These are phyloP conservation scores for Plantago major DNA, from an alignment of 257 asterid species.

Conservation along the genomic window DNA sequence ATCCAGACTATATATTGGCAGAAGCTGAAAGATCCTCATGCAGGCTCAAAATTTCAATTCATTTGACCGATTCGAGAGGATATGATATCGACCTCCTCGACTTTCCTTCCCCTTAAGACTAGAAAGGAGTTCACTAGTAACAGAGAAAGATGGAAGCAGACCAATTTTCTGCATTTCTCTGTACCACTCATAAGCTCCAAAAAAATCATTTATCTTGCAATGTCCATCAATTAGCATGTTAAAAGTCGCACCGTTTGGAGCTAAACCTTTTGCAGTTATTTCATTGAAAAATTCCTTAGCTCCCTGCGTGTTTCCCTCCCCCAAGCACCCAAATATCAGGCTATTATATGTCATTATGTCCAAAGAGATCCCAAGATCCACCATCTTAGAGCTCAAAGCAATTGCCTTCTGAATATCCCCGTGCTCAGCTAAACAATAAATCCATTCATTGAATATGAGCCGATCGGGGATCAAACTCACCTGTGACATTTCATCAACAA, in stretches of 20 bases:
- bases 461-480: conserved; percentile 51
- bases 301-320: too few relatives aligned
- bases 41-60: conserved; percentile 31
- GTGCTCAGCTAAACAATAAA: conserved; percentile 44
- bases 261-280: too few relatives aligned
- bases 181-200: conserved; percentile 59
- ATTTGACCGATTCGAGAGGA: conserved; percentile 63
- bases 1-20: too few relatives aligned
- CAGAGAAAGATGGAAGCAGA: conserved; percentile 37
- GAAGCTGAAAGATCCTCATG: conserved; percentile 33
- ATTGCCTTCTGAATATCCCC: conserved; percentile 45
- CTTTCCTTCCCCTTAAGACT: conserved; percentile 52
- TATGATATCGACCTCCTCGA: conserved; percentile 42
- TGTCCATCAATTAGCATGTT: too few relatives aligned
- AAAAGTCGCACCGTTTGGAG: too few relatives aligned
- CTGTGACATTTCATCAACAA: conserved; percentile 50
- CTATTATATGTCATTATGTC: conserved; percentile 73
- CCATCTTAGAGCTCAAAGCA: conserved; percentile 45
- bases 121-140: conserved; percentile 42
- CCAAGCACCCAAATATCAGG: too few relatives aligned
- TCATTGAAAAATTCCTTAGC: too few relatives aligned
- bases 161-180: conserved; percentile 50
- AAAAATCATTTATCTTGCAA: conserved; percentile 54
- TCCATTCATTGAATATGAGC: conserved; percentile 55
- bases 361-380: conserved; percentile 36